A percentile compares a stretch with the other conserved stretches of the same genome.
Evolutionary conservation across 306 rosid genomes (phyloP).

Genomic region (Cicer pinnatifidum): DNA sequence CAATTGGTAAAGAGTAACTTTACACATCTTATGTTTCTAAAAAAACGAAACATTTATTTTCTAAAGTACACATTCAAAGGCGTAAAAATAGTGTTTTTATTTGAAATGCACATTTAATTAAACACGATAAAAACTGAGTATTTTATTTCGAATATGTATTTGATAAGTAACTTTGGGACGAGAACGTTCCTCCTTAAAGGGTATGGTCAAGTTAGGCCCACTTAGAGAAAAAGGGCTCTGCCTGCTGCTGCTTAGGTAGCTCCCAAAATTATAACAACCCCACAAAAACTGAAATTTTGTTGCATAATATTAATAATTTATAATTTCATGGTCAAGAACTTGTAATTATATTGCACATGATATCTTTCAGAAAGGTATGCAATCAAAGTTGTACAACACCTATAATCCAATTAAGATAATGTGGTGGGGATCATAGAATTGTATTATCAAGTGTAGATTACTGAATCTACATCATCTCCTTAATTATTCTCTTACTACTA

Average conservation of each 20-base stretch:
- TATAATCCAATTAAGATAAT: slow-evolving; percentile 37
- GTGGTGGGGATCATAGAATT: neutral
- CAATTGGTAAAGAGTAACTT: too few relatives aligned
- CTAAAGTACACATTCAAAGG: too few relatives aligned
- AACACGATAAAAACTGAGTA: too few relatives aligned
- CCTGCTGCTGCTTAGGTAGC: slow-evolving; percentile 28
- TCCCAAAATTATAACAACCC: slow-evolving; percentile 41
- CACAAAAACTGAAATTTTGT: slow-evolving; percentile 35
- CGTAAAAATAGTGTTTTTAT: too few relatives aligned
- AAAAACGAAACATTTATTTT: too few relatives aligned
- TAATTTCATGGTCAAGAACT: slow-evolving; percentile 40
- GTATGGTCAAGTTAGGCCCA: slow-evolving; percentile 18
- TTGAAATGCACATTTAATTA: too few relatives aligned
- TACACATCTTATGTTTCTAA: too few relatives aligned
- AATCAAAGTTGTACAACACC: slow-evolving; percentile 41
- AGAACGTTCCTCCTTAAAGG: neutral
- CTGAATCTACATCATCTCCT: slow-evolving; percentile 42
- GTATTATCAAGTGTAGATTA: slow-evolving; percentile 33
- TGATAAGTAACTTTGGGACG: too few relatives aligned
- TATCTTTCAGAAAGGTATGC: slow-evolving; percentile 37
- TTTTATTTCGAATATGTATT: too few relatives aligned
- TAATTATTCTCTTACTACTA: slow-evolving; percentile 32
- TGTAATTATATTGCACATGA: slow-evolving; percentile 46
- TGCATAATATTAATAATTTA: slow-evolving; percentile 11
- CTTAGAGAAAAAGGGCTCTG: neutral